Percentiles rank a stretch among this genome's conserved stretches.
These are phyloP conservation scores for Naganishia kalamii DNA, from an alignment of 768 basidiomycete genomes.

Conservation along the genomic window DNA sequence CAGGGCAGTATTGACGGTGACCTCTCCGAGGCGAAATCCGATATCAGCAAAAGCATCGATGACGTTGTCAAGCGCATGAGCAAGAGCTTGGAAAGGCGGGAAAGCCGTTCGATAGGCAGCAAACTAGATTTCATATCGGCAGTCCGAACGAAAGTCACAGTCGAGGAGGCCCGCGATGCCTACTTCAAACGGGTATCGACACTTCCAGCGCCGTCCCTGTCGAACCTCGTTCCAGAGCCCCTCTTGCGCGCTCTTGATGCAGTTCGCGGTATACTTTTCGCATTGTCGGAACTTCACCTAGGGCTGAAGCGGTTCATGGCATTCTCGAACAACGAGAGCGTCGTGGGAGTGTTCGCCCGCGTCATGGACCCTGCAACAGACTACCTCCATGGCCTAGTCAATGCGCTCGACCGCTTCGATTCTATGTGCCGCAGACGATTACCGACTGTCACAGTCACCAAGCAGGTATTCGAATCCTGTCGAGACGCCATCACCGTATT, in stretches of 20 bases:
- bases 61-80: constrained; percentile 13
- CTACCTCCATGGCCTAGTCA: constrained; percentile 76
- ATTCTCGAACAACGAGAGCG: constrained; percentile 72
- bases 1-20: constrained; percentile 6
- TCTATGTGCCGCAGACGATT: constrained; percentile 59
- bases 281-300: constrained; percentile 82
- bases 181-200: constrained; percentile 91
- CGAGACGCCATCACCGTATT: constrained; percentile 76
- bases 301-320: constrained; percentile 79
- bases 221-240: constrained; percentile 58
- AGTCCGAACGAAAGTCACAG: constrained; percentile 29
- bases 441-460: constrained; percentile 67
- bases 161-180: constrained; percentile 75
- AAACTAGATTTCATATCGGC: constrained; percentile 11
- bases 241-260: constrained; percentile 71
- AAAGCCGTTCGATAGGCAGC: constrained; percentile 8
- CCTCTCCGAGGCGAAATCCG: constrained; percentile 1
- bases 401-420: constrained; percentile 86
- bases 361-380: constrained; percentile 76
- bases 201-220: constrained; percentile 58
- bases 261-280: constrained; percentile 86
- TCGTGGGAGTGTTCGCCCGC: constrained; percentile 71
- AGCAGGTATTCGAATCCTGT: constrained; percentile 72
- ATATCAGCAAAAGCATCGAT: constrained; percentile 1
- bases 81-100: constrained; percentile 12